Evolutionary conservation across 78 protist genomes (phyloP).

Genomic region (slime mould (Dictyostelium discoideum)): DNA sequence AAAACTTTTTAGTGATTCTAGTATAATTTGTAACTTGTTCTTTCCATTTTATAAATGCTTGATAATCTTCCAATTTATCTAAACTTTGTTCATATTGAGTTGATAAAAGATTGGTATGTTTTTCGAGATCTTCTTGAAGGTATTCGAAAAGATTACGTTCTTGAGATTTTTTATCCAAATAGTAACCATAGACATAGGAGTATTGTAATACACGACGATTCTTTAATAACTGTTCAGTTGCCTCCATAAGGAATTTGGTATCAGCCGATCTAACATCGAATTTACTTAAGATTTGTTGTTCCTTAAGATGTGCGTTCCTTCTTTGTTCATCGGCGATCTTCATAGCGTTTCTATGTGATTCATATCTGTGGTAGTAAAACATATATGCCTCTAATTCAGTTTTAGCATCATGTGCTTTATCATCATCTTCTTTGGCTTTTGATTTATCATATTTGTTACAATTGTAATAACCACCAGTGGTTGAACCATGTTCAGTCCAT

Average conservation of each 20-base stretch:
- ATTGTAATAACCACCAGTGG: slow-evolving; percentile 89
- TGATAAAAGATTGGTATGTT: slow-evolving; percentile 79
- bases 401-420: slow-evolving; percentile 80
- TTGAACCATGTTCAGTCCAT: slow-evolving; percentile 89
- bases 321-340: slow-evolving; percentile 86
- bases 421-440: slow-evolving; percentile 87
- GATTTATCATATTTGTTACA: slow-evolving; percentile 88
- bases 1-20: slow-evolving; percentile 80
- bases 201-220: slow-evolving; percentile 84
- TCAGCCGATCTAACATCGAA: slow-evolving; percentile 81
- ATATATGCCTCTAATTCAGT: slow-evolving; percentile 84
- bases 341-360: slow-evolving; percentile 82
- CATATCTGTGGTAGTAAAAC: slow-evolving; percentile 87
- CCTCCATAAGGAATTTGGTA: slow-evolving; percentile 86
- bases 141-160: slow-evolving; percentile 85
- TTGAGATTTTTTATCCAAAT: slow-evolving; percentile 76
- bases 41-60: slow-evolving; percentile 83
- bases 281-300: slow-evolving; percentile 55
- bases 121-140: slow-evolving; percentile 88
- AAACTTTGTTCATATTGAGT: slow-evolving; percentile 59
- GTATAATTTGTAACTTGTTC: slow-evolving; percentile 87
- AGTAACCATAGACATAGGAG: slow-evolving; percentile 86
- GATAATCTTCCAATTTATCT: slow-evolving; percentile 83
- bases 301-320: slow-evolving; percentile 68
- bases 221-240: slow-evolving; percentile 74